Evolutionary conservation across 2,329 filamentous ascomycete genomes (phyloP), one percentile per base, ranked within the genome.

Genomic region (Cladorrhinum sp.): DNA sequence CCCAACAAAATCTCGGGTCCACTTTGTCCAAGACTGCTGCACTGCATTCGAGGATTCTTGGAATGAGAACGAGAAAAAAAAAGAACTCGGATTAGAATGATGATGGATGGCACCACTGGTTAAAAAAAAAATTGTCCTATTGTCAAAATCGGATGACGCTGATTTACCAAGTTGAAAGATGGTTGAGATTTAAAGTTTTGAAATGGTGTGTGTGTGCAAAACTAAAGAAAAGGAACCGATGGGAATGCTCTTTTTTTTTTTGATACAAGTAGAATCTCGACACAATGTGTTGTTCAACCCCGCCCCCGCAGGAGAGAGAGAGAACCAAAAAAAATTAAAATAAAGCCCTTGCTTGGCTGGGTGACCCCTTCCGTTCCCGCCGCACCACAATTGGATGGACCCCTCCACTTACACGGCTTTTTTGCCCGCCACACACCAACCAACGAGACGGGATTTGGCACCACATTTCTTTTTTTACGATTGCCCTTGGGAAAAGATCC

Each of bases 1-100:
- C 62, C 62, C 57, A 64, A 62, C 46, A 57, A 58, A 62, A 56
- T 48, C n/a, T 24, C 58, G 30, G 49, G 24, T 28, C 57, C 57
- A 59, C 57, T 42, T 21, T 2, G 36, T 26, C 55, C n/a, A n/a
- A n/a, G n/a, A n/a, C n/a, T n/a, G n/a, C n/a, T n/a, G n/a, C n/a
- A 55, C 18, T 57, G 53, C 54, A 57, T 46, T 33, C 33, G 3
- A 36, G 4, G 33, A 10, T 36, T 16, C 9, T 46, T 46, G 42
- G 4, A 4, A 42, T n/a, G n/a, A n/a, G 12, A 42, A 14, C 4
- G 36, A 42, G 36, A n/a, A 42, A n/a, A 42, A 14, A n/a, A n/a
- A n/a, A n/a, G n/a, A n/a, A n/a, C n/a, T n/a, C n/a, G n/a, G 26
- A 5, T 28, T 28, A 9, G 26, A 28, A 28, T 28, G 36, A 42